These are phyloP conservation scores for Peronosclerospora sorghi DNA, from an alignment of 352 stramenopile species.

Conservation along the genomic window DNA sequence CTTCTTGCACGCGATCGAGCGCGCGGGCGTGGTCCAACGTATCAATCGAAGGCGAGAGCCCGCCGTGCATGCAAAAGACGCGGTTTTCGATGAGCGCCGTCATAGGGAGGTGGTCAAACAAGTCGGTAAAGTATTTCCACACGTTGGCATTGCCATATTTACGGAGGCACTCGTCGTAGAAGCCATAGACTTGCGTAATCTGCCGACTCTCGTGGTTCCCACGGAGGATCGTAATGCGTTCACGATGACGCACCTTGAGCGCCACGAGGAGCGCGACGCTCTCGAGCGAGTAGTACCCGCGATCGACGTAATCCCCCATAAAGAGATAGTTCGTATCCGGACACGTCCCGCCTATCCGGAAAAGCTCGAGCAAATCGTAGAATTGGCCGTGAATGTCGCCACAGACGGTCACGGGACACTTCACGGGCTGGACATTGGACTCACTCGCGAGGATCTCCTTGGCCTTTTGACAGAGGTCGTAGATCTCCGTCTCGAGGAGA, in stretches of 20 bases:
- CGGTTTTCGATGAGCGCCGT: constrained; percentile 83
- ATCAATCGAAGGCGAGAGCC: constrained; percentile 81
- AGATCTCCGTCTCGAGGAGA: constrained; percentile 84
- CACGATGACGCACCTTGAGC: constrained; percentile 77
- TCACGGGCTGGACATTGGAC: constrained; percentile 80
- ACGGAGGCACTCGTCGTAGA: constrained; percentile 61
- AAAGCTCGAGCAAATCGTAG: constrained; percentile 84
- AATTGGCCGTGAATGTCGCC: constrained; percentile 87
- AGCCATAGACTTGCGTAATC: constrained; percentile 81
- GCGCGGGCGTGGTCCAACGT: constrained; percentile 78
- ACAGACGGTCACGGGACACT: constrained; percentile 79
- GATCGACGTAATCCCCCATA: constrained; percentile 87
- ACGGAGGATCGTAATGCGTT: constrained; percentile 78
- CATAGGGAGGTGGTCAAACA: constrained; percentile 85
- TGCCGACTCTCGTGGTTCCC: constrained; percentile 74
- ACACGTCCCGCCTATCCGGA: constrained; percentile 79
- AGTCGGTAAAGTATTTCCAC: constrained; percentile 86
- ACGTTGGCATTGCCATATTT: constrained; percentile 97
- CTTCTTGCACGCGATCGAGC: constrained; percentile 79
- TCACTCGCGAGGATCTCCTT: constrained; percentile 83
- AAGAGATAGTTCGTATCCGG: constrained; percentile 88
- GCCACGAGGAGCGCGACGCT: constrained; percentile 74
- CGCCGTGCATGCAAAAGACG: constrained; percentile 86
- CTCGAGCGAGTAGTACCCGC: constrained; percentile 83
- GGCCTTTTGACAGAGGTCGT: constrained; percentile 80